Conservation (phyloP, 1,139 yeast genomes). For the Pichia sp. region DNA sequence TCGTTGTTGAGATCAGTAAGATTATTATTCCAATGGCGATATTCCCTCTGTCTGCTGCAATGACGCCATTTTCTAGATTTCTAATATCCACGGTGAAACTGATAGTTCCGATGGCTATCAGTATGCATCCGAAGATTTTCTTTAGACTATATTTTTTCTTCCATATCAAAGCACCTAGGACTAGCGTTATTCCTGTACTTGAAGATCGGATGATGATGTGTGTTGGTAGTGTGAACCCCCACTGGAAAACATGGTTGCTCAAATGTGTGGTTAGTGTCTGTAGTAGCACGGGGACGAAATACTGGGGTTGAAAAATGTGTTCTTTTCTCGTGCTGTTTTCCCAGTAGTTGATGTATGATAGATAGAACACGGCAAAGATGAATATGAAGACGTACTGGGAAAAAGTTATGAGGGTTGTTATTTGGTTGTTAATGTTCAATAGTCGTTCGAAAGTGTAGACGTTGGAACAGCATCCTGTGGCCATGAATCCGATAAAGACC, state of each 20-base stretch:
- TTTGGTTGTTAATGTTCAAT: constrained; percentile 36
- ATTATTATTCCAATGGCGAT: constrained; percentile 11
- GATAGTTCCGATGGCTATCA: constrained; percentile 58
- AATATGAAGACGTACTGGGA: constrained; percentile 59
- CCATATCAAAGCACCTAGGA: constrained; percentile 48
- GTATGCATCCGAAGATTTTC: constrained; percentile 50
- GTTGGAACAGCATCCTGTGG: constrained; percentile 75
- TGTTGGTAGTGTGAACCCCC: constrained; percentile 60
- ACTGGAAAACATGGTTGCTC: constrained; percentile 60
- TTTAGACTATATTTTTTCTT: constrained; percentile 42
- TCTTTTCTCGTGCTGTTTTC: constrained; percentile 10
- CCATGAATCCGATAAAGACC: constrained; percentile 39
- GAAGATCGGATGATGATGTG: constrained; percentile 69
- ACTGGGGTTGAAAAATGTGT: not conserved
- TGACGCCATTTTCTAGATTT: too few relatives aligned
- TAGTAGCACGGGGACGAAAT: constrained; percentile 13
- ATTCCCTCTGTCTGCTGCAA: not conserved
- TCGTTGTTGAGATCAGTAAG: constrained; percentile 19
- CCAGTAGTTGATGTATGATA: too few relatives aligned
- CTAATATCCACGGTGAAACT: constrained; percentile 39
- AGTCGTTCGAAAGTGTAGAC: constrained; percentile 62
- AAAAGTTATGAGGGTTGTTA: constrained; percentile 57
- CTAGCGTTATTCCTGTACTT: constrained; percentile 61
- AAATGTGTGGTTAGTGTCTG: constrained; percentile 27
- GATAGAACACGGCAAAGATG: constrained; percentile 21